Conservation (phyloP, 192 early-diverging fungal genomes). For the Pilaira anomala region DNA sequence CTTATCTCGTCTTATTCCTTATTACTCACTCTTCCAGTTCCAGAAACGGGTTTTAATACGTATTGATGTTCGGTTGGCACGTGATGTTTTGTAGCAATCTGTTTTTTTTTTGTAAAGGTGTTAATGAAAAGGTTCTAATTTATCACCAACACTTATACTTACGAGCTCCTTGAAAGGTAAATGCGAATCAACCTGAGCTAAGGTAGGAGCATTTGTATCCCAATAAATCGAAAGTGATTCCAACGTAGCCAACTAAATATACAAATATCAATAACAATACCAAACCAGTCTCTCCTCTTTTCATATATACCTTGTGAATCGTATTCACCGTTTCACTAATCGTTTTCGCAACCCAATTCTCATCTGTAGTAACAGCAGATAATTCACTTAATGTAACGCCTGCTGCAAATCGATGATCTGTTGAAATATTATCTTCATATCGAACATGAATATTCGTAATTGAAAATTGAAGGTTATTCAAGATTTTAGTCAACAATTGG, state of each 20-base stretch:
- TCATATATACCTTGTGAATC: constrained; percentile 81
- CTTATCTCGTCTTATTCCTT: not conserved
- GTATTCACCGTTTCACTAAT: constrained; percentile 71
- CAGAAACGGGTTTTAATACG: constrained; percentile 89
- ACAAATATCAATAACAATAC: no score
- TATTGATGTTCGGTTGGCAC: constrained; percentile 70
- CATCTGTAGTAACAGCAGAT: constrained; percentile 88
- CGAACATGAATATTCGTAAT: constrained; percentile 95
- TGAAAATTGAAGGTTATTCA: constrained; percentile 94
- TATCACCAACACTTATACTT: constrained; percentile 25
- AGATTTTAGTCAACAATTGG: constrained; percentile 88
- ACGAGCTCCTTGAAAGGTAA: constrained; percentile 47
- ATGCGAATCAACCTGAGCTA: constrained; percentile 53
- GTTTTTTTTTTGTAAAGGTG: not conserved
- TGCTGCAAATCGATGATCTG: constrained; percentile 77
- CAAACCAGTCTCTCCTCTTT: no score
- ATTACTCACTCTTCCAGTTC: constrained; percentile 65
- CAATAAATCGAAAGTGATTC: constrained; percentile 84
- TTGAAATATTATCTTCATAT: constrained; percentile 86
- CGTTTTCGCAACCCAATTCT: constrained; percentile 78
- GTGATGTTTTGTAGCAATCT: constrained; percentile 61
- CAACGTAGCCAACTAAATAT: constrained; percentile 52
- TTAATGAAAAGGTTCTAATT: not conserved
- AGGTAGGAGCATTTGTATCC: constrained; percentile 71
- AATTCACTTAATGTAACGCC: constrained; percentile 89